Conservation (phyloP, 768 basidiomycete species). For the Botryobasidium botryosum region DNA sequence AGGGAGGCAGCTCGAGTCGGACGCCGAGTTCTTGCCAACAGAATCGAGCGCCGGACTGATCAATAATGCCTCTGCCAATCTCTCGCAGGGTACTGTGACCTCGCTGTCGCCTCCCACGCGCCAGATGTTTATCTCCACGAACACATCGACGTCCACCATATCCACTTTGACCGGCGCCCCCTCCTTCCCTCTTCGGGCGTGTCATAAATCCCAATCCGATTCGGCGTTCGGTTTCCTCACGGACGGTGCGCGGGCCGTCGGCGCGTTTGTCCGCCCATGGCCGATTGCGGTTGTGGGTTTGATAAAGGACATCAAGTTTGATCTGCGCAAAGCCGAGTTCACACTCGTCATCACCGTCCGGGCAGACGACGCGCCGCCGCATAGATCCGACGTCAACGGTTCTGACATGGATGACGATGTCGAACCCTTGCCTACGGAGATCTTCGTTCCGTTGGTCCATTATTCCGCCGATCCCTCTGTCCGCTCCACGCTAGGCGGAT, state of each 20-base stretch:
- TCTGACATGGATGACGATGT: not conserved
- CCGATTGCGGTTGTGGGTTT: constrained; percentile 59
- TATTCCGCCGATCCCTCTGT: constrained; percentile 36
- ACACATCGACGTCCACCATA: too few relatives aligned
- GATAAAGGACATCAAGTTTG: constrained; percentile 51
- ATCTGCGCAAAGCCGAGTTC: constrained; percentile 53
- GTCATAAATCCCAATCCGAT: too few relatives aligned
- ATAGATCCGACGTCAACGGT: constrained; percentile 12
- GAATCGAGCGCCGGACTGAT: too few relatives aligned
- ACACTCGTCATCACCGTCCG: constrained; percentile 48
- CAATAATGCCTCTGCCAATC: too few relatives aligned
- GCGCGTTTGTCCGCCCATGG: constrained; percentile 75
- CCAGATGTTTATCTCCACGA: too few relatives aligned
- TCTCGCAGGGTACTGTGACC: too few relatives aligned
- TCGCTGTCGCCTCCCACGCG: too few relatives aligned
- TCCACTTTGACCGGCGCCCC: too few relatives aligned
- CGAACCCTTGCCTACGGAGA: constrained; percentile 51
- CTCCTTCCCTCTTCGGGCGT: too few relatives aligned
- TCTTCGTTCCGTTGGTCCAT: constrained; percentile 82
- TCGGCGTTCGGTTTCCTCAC: constrained; percentile 68
- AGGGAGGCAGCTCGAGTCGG: too few relatives aligned
- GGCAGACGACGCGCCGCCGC: constrained; percentile 33
- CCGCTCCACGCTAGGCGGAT: constrained; percentile 5
- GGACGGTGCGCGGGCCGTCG: constrained; percentile 68
- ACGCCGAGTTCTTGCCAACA: too few relatives aligned